phyloP scores from a whole-genome alignment of 192 early-diverging fungal species.

The Coemansia umbellata region DNA sequence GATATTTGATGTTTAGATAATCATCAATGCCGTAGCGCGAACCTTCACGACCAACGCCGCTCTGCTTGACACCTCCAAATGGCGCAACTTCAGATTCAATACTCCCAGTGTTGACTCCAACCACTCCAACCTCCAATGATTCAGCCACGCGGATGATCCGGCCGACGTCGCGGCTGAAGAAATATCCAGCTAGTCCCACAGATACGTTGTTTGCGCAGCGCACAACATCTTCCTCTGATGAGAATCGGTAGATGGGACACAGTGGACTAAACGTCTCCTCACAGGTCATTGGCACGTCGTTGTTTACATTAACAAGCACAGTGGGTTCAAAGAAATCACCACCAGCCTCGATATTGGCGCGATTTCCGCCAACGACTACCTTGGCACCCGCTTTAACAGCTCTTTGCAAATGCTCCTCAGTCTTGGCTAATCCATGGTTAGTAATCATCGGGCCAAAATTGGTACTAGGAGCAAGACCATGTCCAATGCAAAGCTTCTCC shows the following conservation, averaged over 20 bases:
- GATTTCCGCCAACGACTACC: conserved; percentile 61
- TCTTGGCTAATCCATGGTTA: conserved; percentile 62
- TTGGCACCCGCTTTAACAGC: conserved; percentile 71
- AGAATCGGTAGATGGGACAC: conserved; percentile 71
- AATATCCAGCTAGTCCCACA: conserved; percentile 81
- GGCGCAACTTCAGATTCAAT: conserved; percentile 55
- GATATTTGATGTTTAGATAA: conserved; percentile 41
- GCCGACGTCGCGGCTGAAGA: conserved; percentile 71
- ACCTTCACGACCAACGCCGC: conserved; percentile 56
- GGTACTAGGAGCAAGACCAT: conserved; percentile 62
- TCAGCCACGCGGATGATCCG: conserved; percentile 80
- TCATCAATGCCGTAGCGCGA: conserved; percentile 53
- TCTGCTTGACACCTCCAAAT: conserved; percentile 61
- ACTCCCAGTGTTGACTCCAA: conserved; percentile 78
- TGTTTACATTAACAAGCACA: conserved; percentile 64
- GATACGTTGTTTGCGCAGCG: conserved; percentile 66
- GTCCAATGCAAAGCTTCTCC: conserved; percentile 61
- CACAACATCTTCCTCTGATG: conserved; percentile 76
- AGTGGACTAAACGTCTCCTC: conserved; percentile 95
- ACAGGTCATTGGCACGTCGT: conserved; percentile 63
- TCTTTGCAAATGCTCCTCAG: conserved; percentile 63
- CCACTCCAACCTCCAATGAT: conserved; percentile 79
- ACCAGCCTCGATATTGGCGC: conserved; percentile 4
- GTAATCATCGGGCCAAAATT: conserved; percentile 84
- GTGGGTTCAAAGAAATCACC: conserved; percentile 85